Evolutionary conservation across 805 yeast genomes (phyloP), one percentile per base, ranked within the genome.

Genomic region (Starmerella asiatica): DNA sequence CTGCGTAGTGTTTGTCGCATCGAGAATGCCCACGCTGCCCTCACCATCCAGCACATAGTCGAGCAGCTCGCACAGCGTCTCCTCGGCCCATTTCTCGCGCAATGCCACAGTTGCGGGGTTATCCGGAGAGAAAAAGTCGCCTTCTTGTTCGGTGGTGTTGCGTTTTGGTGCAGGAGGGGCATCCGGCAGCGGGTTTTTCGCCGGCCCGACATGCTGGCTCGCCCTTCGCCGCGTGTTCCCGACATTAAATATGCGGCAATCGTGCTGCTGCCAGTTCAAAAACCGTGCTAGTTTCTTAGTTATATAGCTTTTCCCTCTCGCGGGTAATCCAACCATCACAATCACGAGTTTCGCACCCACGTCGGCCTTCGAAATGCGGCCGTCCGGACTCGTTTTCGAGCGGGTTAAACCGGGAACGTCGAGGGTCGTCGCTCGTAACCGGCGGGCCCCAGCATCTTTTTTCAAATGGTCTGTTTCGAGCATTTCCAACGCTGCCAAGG

Each of bases 21-120:
- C 98, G 42, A 88, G 66, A 8, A 88, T 83, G 2, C 96, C 98
- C 7, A 88, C 95, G 5, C 86, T 76, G 2, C 97, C 97, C 24
- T 76, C 73, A 0, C 84, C 93, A 12, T 73, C 68, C 35, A 85
- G 57, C 4, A 91, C 70, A 59, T 82, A 86, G 50, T 86, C 88
- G 27, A 88, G 63, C 40, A 88, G 61, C 52, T 79, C 80, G 44
- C 84, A 88, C 42, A 88, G 63, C 0, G 98, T 88, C 48, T 88
- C 94, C 75, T 79, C 76, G 0, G 98, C 98, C 97, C 97, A 91
- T 57, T 79, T 72, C 54, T 88, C 96, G 45, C 97, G 71, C 33
- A 84, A 63, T 24, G 68, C 64, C 3, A 73, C 73, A 15, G 79
- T 73, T 12, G 71, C 63, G 30, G 65, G 60, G 57, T 91, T 84